Conservation (phyloP, 2,329 filamentous ascomycete genomes). For the Fusarium keratoplasticum region DNA sequence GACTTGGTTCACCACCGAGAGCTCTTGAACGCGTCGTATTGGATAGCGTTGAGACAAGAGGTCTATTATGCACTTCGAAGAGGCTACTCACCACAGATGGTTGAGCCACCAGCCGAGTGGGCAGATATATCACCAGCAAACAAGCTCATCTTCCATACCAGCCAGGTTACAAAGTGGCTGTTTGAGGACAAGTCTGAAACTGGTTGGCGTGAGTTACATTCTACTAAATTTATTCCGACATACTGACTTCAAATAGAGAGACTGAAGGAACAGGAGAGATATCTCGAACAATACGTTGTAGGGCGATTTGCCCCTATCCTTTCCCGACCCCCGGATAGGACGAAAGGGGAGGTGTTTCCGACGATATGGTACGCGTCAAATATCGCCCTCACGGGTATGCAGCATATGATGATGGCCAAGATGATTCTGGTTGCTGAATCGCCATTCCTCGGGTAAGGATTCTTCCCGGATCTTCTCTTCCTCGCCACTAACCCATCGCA, state of each 20-base stretch:
- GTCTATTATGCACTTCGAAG: constrained; percentile 30
- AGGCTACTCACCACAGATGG: constrained; percentile 35
- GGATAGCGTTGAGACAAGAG: constrained; percentile 37
- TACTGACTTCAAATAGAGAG: neutral
- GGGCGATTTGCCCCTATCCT: constrained; percentile 19
- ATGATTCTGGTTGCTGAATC: constrained; percentile 37
- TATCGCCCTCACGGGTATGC: constrained; percentile 34
- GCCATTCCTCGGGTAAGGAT: constrained; percentile 26
- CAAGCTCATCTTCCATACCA: constrained; percentile 34
- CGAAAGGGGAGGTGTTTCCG: constrained; percentile 31
- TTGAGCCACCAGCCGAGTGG: constrained; percentile 30
- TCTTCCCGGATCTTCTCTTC: fast-evolving
- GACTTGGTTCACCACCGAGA: constrained; percentile 27
- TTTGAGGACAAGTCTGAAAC: constrained; percentile 27
- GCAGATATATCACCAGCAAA: constrained; percentile 36
- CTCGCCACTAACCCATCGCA: neutral
- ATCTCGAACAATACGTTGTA: constrained; percentile 14
- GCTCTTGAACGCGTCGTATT: constrained; percentile 28
- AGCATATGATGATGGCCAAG: constrained; percentile 41
- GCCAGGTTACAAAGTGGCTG: constrained; percentile 33
- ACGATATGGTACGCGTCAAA: constrained; percentile 34
- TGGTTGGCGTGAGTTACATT: constrained; percentile 29
- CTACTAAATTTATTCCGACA: fast-evolving
- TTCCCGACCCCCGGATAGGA: constrained; percentile 10
- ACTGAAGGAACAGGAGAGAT: constrained; percentile 30